Conservation (phyloP, 495 filamentous ascomycete genomes). For the Lasiosphaeria miniovina region DNA sequence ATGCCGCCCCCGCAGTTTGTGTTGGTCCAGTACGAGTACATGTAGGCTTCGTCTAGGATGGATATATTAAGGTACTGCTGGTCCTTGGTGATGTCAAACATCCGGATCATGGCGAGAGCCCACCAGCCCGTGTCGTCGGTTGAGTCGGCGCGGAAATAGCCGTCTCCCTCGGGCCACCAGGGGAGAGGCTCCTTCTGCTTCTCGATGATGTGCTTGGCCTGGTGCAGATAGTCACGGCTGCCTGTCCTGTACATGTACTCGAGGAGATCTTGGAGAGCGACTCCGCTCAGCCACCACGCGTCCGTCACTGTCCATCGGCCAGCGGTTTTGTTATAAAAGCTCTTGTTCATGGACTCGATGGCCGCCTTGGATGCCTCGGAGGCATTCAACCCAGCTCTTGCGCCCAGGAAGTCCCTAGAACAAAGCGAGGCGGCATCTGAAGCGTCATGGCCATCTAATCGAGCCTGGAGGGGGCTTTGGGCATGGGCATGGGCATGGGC, state of each 20-base stretch:
- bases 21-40: conserved; percentile 56
- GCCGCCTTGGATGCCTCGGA: conserved; percentile 23
- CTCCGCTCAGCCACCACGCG: conserved; percentile 43
- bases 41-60: conserved; percentile 54
- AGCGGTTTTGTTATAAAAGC: conserved; percentile 31
- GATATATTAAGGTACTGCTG: conserved; percentile 51
- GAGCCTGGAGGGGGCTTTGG: not conserved
- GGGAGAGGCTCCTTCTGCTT: conserved; percentile 30
- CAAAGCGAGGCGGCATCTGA: not conserved
- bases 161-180: conserved; percentile 39
- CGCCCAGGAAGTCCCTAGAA: not conserved
- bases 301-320: conserved; percentile 35
- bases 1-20: conserved; percentile 54
- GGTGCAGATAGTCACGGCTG: conserved; percentile 29
- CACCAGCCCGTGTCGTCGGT: conserved; percentile 72
- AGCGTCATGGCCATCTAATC: not conserved
- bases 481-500: not conserved
- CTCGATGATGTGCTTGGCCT: conserved; percentile 33
- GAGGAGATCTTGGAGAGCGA: conserved; percentile 36
- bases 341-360: conserved; percentile 38
- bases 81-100: conserved; percentile 59
- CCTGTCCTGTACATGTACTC: conserved; percentile 40
- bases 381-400: conserved; percentile 9
- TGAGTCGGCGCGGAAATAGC: conserved; percentile 51
- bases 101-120: conserved; percentile 60